Evolutionary conservation across 225 moss, liverwort and hornwort genomes (phyloP).

Genomic region (Thuidium tamariscinum): DNA sequence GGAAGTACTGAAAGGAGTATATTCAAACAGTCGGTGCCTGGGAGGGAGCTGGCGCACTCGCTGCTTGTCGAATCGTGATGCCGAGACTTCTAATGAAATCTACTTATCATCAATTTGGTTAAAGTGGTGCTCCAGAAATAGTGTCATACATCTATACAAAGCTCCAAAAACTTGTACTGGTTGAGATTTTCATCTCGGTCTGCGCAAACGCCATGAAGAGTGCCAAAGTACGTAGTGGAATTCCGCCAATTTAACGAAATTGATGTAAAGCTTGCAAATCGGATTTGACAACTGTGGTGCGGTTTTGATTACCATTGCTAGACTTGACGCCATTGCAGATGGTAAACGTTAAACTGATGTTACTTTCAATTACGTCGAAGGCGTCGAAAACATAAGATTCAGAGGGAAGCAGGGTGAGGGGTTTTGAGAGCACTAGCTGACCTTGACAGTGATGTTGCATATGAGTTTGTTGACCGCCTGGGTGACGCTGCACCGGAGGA

Average conservation of each 20-base stretch:
- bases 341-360: background rate
- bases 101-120: background rate
- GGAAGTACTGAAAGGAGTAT: background rate
- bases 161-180: background rate
- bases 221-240: background rate
- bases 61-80: background rate
- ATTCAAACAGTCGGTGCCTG: background rate
- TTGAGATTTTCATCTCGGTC: background rate
- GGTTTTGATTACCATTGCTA: background rate
- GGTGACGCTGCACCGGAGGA: slow-evolving; percentile 20
- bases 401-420: background rate
- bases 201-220: background rate
- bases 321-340: background rate
- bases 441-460: slow-evolving; percentile 37
- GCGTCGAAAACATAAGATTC: background rate
- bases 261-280: no score
- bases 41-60: no score
- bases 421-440: background rate
- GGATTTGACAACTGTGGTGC: background rate
- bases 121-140: background rate
- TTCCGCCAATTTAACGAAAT: background rate
- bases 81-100: background rate
- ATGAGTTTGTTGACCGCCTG: background rate
- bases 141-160: background rate
- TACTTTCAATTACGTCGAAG: background rate